Evolutionary conservation across 2,329 filamentous ascomycete genomes (phyloP), one percentile per base, ranked within the genome.

Genomic region (Lecanoromycetidae sp.): DNA sequence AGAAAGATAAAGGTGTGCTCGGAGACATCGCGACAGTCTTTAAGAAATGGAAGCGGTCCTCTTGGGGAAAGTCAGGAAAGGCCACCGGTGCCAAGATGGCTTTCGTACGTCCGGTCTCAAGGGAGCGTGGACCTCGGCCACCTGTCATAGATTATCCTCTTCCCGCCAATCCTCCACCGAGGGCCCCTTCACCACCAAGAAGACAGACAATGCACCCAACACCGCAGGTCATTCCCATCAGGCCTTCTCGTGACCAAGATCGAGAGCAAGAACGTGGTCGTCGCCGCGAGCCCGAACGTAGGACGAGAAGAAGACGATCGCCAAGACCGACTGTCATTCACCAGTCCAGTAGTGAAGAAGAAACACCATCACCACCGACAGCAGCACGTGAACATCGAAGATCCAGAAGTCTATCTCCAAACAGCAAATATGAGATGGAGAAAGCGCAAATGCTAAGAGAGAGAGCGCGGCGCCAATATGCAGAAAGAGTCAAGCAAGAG

Each of bases 171-270:
- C 33, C 10, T 32, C 17, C 25, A 34, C 29, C 33, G 15, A 25
- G 36, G 20, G 35, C 45, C 23, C 49, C 49, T 27, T 33, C 45
- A 25, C 49, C 49, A 38, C 49, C 49, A 27, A 20, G 15, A 20
- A n/a, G 30, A 17, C 37, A 30, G 5, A 20, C 2, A 2, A 5
- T n/a, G 23, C 15, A 9, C 13, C 6, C 6, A 36, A 15, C 30
- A 3, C 44, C 44, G 27, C 19, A 33, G 2, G 15, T 41, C 19
- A 10, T 47, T 20, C 36, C 29, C 2, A 41, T 47, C n/a, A 20
- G 41, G 25, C 45, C 37, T 47, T 30, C 22, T 8, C n/a, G 12
- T 1, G 8, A 35, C 13, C 36, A 23, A 15, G 12, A 4, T 34
- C 29, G 3, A 4, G 17, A 27, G 22, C 15, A 12, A 20, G 26